Evolutionary conservation across 768 basidiomycete species (phyloP).

Genomic region (Pholiota conissans): DNA sequence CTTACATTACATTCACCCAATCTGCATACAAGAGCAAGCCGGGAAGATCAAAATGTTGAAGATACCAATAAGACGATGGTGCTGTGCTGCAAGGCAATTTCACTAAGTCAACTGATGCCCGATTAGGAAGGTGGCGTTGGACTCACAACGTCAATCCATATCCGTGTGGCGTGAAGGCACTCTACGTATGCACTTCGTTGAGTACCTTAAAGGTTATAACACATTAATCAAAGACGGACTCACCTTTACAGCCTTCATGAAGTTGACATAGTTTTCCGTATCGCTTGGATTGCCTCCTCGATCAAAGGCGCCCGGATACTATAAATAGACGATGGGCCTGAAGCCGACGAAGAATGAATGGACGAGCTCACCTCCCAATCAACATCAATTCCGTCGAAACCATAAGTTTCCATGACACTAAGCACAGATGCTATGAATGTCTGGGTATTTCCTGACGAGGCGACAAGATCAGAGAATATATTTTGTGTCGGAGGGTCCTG

Average conservation of each 20-base stretch:
- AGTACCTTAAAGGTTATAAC: background rate
- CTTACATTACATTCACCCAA: slow-evolving; percentile 17
- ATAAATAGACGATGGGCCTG: background rate
- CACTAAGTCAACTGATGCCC: background rate
- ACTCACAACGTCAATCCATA: slow-evolving; percentile 24
- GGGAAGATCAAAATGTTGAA: slow-evolving; percentile 29
- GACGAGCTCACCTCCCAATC: slow-evolving; percentile 15
- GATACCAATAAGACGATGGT: slow-evolving; percentile 28
- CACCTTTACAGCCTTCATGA: slow-evolving; percentile 20
- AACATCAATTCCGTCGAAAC: slow-evolving; percentile 28
- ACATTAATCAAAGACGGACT: no score
- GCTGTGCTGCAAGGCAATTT: slow-evolving; percentile 17
- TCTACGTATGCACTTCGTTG: background rate
- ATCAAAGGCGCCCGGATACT: slow-evolving; percentile 25
- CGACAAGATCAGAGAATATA: slow-evolving; percentile 23
- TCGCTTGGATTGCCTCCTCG: slow-evolving; percentile 24
- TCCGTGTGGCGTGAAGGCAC: slow-evolving; percentile 17
- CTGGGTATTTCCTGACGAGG: slow-evolving; percentile 13
- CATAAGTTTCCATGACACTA: slow-evolving; percentile 21
- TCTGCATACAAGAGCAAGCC: slow-evolving; percentile 19
- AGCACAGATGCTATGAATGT: slow-evolving; percentile 21
- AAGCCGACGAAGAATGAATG: background rate
- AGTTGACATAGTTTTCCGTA: slow-evolving; percentile 21
- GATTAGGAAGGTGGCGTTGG: background rate
- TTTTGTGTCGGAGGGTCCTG: slow-evolving; percentile 21